These are phyloP conservation scores for Scleroderma citrinum DNA, from an alignment of 768 basidiomycete genomes.

Conservation along the genomic window DNA sequence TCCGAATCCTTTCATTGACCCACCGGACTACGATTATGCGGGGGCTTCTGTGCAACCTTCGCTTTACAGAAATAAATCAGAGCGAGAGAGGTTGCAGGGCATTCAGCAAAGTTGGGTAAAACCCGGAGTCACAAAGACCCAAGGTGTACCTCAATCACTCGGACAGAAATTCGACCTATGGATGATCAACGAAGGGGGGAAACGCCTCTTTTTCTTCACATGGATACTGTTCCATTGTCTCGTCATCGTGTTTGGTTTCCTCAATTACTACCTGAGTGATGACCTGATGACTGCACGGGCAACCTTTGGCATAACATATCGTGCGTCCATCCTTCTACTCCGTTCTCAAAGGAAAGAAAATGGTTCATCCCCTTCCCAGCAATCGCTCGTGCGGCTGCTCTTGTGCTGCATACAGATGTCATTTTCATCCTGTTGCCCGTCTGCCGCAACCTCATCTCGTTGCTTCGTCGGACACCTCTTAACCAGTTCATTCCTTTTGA, in stretches of 20 bases:
- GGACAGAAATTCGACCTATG: slow-evolving; percentile 57
- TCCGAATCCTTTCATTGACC: slow-evolving; percentile 43
- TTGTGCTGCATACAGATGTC: slow-evolving; percentile 87
- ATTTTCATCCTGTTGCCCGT: slow-evolving; percentile 92
- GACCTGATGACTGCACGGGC: slow-evolving; percentile 61
- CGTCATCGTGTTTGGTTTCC: slow-evolving; percentile 68
- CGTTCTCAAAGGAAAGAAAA: not conserved
- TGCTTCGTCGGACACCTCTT: slow-evolving; percentile 80
- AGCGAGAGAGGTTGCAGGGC: slow-evolving; percentile 78
- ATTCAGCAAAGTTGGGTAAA: slow-evolving; percentile 59
- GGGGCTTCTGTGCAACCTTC: slow-evolving; percentile 31
- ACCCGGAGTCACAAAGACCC: slow-evolving; percentile 19
- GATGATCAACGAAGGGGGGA: slow-evolving; percentile 93
- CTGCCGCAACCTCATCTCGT: slow-evolving; percentile 90
- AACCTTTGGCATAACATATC: slow-evolving; percentile 70
- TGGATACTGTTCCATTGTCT: slow-evolving; percentile 81
- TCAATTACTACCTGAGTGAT: slow-evolving; percentile 78
- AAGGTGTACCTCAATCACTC: slow-evolving; percentile 35
- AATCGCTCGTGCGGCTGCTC: slow-evolving; percentile 82
- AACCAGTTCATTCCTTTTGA: slow-evolving; percentile 89
- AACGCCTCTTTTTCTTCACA: slow-evolving; percentile 67
- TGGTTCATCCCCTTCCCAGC: slow-evolving; percentile 36
- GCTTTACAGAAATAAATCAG: slow-evolving; percentile 82
- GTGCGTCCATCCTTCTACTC: slow-evolving; percentile 37
- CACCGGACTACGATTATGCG: slow-evolving; percentile 24